These are phyloP conservation scores for Kitagawia praeruptora DNA, from an alignment of 129 eudicot genomes.

Conservation along the genomic window DNA sequence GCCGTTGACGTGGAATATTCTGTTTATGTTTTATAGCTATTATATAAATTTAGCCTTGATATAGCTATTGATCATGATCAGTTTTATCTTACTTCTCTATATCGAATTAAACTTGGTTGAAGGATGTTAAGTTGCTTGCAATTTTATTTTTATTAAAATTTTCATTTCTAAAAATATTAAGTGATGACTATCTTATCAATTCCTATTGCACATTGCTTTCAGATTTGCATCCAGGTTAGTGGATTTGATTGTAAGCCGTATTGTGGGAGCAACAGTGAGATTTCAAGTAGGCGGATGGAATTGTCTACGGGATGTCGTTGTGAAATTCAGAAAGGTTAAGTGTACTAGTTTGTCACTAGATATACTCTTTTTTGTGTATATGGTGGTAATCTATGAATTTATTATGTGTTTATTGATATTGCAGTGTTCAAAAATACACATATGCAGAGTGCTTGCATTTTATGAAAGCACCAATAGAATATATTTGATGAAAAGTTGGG, in stretches of 20 bases:
- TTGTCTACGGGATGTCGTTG: conserved; percentile 75
- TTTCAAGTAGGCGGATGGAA: conserved; percentile 95
- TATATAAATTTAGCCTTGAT: too few relatives aligned
- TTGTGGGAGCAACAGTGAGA: conserved; percentile 74
- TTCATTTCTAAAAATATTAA: too few relatives aligned
- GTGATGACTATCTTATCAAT: not conserved
- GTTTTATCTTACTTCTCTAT: not conserved
- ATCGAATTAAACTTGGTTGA: not conserved
- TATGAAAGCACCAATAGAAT: not conserved
- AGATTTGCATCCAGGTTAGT: conserved; percentile 83
- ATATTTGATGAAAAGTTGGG: not conserved
- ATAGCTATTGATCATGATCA: too few relatives aligned
- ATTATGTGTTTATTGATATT: not conserved
- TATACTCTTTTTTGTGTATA: not conserved
- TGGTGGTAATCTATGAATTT: not conserved
- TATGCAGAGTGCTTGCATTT: not conserved
- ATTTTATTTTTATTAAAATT: not conserved
- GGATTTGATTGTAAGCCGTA: conserved; percentile 71
- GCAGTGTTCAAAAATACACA: not conserved
- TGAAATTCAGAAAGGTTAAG: conserved; percentile 77
- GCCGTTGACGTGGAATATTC: too few relatives aligned
- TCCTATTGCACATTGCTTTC: conserved; percentile 8
- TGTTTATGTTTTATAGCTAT: too few relatives aligned
- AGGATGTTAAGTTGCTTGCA: not conserved
- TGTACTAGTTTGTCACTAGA: not conserved